A percentile compares a stretch with the other conserved stretches of the same genome.
These are phyloP conservation scores for Beauveria sp. DNA, from an alignment of 2,329 filamentous ascomycete species.

Conservation along the genomic window DNA sequence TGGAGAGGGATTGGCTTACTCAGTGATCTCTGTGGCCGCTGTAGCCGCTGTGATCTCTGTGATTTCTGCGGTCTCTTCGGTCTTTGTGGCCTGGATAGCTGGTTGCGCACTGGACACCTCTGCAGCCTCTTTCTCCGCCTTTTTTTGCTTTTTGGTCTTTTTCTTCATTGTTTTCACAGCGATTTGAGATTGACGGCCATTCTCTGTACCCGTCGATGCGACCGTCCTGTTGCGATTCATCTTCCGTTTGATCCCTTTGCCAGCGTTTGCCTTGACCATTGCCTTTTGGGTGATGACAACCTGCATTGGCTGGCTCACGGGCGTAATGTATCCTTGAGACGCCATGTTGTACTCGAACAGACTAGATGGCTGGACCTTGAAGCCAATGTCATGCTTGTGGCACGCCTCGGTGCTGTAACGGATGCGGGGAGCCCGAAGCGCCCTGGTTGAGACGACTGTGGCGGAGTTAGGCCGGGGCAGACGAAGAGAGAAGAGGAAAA, in stretches of 20 bases:
- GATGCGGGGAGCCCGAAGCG: neutral
- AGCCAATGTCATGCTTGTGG: neutral
- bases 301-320: neutral
- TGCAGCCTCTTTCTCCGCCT: neutral
- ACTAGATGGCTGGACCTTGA: neutral
- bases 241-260: neutral
- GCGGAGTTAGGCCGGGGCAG: neutral
- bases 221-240: neutral
- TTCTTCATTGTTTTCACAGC: neutral
- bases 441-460: neutral
- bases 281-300: neutral
- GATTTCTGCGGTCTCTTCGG: neutral
- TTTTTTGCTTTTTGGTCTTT: neutral
- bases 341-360: neutral
- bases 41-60: neutral
- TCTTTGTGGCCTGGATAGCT: neutral
- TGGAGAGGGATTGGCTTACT: no score
- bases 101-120: neutral
- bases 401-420: neutral
- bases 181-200: neutral
- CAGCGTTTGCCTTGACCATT: neutral
- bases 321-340: neutral
- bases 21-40: no score
- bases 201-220: neutral
- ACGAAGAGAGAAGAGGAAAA: neutral